These are phyloP conservation scores for Hylodesmum podocarpum DNA, from an alignment of 306 rosid genomes.

Conservation along the genomic window DNA sequence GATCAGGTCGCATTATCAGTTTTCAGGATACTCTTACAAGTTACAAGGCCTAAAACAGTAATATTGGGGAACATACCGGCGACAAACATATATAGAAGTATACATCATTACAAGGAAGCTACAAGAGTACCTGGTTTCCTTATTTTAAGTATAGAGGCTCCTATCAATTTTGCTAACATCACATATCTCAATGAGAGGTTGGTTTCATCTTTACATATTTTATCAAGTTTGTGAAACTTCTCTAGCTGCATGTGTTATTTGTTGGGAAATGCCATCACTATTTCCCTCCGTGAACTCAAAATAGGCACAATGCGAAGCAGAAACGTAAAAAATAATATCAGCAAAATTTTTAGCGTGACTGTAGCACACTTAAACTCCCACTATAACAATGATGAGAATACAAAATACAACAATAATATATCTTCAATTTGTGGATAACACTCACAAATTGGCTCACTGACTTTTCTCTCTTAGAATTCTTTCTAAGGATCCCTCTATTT, in stretches of 20 bases:
- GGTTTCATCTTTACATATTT: slow-evolving; percentile 6
- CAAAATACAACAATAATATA: neutral
- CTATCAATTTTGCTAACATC: slow-evolving; percentile 85
- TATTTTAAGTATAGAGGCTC: slow-evolving; percentile 79
- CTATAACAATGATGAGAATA: neutral
- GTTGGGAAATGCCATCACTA: no score
- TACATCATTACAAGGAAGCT: slow-evolving; percentile 81
- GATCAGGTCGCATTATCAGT: slow-evolving; percentile 77
- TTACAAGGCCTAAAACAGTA: slow-evolving; percentile 83
- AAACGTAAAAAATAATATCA: no score
- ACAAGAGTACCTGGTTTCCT: slow-evolving; percentile 68
- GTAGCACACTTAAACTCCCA: neutral
- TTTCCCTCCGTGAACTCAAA: no score
- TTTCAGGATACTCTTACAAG: slow-evolving; percentile 75
- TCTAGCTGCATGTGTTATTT: neutral
- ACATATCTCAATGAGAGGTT: slow-evolving; percentile 82
- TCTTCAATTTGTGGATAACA: neutral
- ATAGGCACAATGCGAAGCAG: no score
- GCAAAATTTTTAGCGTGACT: no score
- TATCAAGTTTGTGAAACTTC: neutral
- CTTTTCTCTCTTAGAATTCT: neutral
- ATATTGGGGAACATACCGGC: slow-evolving; percentile 76
- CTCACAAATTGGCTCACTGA: neutral
- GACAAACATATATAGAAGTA: slow-evolving; percentile 63
- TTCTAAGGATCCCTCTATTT: neutral